phyloP scores from a whole-genome alignment of 768 basidiomycete genomes.

The Tubosaeta brunneosetosa region DNA sequence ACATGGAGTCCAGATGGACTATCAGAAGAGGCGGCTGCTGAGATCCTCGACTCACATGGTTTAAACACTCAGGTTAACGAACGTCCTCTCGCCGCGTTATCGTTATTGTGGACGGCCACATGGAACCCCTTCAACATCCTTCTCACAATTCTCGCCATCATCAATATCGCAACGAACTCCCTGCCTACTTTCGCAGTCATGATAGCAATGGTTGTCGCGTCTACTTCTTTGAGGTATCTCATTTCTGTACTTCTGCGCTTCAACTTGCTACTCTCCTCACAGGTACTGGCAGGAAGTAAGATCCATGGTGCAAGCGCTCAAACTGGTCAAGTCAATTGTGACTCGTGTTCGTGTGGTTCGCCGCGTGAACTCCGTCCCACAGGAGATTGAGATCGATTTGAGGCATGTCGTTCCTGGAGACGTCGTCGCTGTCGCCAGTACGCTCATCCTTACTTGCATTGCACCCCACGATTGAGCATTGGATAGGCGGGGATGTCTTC shows the following conservation, averaged over 20 bases:
- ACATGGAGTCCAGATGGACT: constrained; percentile 24
- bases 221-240: constrained; percentile 28
- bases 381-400: constrained; percentile 29
- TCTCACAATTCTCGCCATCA: constrained; percentile 26
- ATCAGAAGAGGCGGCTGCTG: constrained; percentile 15
- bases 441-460: neutral
- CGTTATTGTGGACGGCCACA: constrained; percentile 30
- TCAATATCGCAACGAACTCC: constrained; percentile 33
- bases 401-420: constrained; percentile 32
- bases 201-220: constrained; percentile 34
- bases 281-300: constrained; percentile 34
- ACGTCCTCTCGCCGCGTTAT: constrained; percentile 27
- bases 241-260: neutral
- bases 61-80: constrained; percentile 28
- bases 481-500: constrained; percentile 32
- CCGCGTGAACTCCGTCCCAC: constrained; percentile 12
- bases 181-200: constrained; percentile 32
- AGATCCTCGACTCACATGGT: constrained; percentile 22
- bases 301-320: constrained; percentile 33
- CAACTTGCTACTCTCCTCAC: neutral
- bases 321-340: constrained; percentile 31
- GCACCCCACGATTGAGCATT: neutral
- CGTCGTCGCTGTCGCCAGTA: constrained; percentile 29
- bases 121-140: constrained; percentile 35
- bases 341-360: constrained; percentile 32